Evolutionary conservation across 2,329 filamentous ascomycete species (phyloP).

Genomic region (Talaromyces islandicus): DNA sequence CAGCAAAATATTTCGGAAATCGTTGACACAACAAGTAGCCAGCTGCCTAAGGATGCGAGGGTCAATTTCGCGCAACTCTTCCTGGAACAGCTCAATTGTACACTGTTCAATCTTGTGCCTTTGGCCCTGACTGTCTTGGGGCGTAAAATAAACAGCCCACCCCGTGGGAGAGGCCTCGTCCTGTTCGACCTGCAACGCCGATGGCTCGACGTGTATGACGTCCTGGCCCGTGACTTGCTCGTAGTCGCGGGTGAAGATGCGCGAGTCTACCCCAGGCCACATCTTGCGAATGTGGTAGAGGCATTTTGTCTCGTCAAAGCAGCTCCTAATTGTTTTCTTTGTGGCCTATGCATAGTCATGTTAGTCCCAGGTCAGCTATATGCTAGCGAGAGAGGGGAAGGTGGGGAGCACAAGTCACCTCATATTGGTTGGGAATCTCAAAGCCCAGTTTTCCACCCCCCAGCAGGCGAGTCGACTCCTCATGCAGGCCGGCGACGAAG

Average conservation of each 20-base stretch:
- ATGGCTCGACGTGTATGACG: conserved; percentile 2
- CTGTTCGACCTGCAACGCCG: neutral
- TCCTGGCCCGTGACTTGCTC: conserved; percentile 1
- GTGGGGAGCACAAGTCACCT: neutral
- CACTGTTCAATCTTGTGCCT: conserved; percentile 16
- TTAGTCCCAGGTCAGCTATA: neutral
- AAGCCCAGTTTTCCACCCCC: conserved; percentile 3
- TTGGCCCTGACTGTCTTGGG: conserved; percentile 18
- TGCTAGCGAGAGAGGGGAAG: neutral
- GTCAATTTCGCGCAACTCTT: conserved; percentile 19
- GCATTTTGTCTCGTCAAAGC: conserved; percentile 4
- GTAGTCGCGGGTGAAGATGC: neutral
- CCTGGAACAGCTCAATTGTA: conserved; percentile 23
- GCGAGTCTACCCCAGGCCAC: conserved; percentile 9
- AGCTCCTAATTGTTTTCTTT: conserved; percentile 1
- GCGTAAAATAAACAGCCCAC: neutral
- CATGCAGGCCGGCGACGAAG: conserved; percentile 7
- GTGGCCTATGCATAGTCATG: neutral
- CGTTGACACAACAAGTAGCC: conserved; percentile 23
- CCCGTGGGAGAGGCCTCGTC: conserved; percentile 2
- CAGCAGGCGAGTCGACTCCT: neutral
- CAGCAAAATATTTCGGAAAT: conserved; percentile 25
- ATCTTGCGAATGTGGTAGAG: conserved; percentile 8
- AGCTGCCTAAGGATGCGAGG: conserved; percentile 20
- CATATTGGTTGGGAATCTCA: neutral